Conservation (phyloP, 2,329 filamentous ascomycete species). For the Pseudogymnoascus sp. region DNA sequence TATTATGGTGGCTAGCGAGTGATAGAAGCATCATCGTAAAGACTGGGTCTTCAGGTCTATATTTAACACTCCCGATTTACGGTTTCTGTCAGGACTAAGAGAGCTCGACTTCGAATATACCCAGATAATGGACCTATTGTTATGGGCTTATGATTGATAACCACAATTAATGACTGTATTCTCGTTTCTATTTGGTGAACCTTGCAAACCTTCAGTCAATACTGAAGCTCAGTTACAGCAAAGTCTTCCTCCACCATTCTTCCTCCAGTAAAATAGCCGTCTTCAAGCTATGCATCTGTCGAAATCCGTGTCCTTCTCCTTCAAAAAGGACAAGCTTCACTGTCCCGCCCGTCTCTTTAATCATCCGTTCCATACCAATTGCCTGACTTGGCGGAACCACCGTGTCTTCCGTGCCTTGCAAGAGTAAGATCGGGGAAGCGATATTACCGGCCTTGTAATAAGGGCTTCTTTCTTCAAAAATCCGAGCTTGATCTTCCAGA, state of each 20-base stretch:
- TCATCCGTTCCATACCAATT: slow-evolving; percentile 41
- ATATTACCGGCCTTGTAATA: slow-evolving; percentile 42
- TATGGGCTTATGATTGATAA: no score
- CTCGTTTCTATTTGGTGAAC: no score
- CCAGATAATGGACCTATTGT: no score
- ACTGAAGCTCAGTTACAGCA: no score
- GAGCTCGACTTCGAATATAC: no score
- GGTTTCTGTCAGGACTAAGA: neutral
- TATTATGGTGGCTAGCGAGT: neutral
- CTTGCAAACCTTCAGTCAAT: no score
- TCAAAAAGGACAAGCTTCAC: slow-evolving; percentile 42
- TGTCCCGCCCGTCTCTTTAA: slow-evolving; percentile 35
- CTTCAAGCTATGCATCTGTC: slow-evolving; percentile 33
- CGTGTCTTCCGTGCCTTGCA: slow-evolving; percentile 49
- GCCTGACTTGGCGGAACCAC: slow-evolving; percentile 54
- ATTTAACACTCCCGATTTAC: slow-evolving; percentile 15
- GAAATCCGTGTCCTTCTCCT: slow-evolving; percentile 46
- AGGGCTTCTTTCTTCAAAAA: slow-evolving; percentile 28
- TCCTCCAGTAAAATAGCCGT: slow-evolving; percentile 32
- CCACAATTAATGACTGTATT: no score
- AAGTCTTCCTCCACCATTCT: slow-evolving; percentile 22
- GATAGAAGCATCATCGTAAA: no score
- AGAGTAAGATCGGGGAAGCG: slow-evolving; percentile 43
- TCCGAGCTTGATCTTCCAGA: no score
- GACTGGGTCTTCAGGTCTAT: no score